A percentile compares a stretch with the other conserved stretches of the same genome.
phyloP scores from a whole-genome alignment of 371 early-diverging fungal genomes.

The Mycotypha africana region DNA sequence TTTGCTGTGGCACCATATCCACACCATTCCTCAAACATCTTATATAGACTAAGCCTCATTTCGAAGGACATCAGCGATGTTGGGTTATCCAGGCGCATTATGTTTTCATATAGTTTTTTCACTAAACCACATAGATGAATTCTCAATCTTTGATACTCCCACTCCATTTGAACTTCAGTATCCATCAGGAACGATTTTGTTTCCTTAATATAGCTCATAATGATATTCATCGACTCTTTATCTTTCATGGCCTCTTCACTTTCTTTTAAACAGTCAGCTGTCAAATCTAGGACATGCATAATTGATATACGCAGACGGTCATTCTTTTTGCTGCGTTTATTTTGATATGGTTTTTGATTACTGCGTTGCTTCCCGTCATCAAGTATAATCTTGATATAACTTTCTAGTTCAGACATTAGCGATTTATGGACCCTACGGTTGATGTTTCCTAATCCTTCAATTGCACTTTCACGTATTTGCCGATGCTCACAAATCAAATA shows the following conservation, averaged over 20 bases:
- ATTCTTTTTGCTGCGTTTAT: conserved; percentile 57
- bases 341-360: conserved; percentile 55
- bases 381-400: conserved; percentile 53
- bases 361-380: conserved; percentile 62
- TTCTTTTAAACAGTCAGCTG: conserved; percentile 62
- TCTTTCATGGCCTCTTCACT: conserved; percentile 51
- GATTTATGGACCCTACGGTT: conserved; percentile 63
- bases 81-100: conserved; percentile 42
- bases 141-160: conserved; percentile 85
- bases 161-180: conserved; percentile 71
- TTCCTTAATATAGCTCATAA: conserved; percentile 72
- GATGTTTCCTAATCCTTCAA: conserved; percentile 66
- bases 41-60: conserved; percentile 69
- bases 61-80: conserved; percentile 71
- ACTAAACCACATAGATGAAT: conserved; percentile 85
- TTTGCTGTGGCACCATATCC: conserved; percentile 72
- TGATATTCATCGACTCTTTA: conserved; percentile 54
- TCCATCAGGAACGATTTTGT: conserved; percentile 66
- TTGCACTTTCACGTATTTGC: conserved; percentile 68
- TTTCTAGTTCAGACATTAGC: conserved; percentile 65
- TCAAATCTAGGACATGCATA: conserved; percentile 68
- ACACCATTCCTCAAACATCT: conserved; percentile 91
- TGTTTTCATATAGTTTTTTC: conserved; percentile 72
- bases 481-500: conserved; percentile 68
- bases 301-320: conserved; percentile 75